These are phyloP conservation scores for Penicillium riverlandense DNA, from an alignment of 495 filamentous ascomycete genomes.

Conservation along the genomic window DNA sequence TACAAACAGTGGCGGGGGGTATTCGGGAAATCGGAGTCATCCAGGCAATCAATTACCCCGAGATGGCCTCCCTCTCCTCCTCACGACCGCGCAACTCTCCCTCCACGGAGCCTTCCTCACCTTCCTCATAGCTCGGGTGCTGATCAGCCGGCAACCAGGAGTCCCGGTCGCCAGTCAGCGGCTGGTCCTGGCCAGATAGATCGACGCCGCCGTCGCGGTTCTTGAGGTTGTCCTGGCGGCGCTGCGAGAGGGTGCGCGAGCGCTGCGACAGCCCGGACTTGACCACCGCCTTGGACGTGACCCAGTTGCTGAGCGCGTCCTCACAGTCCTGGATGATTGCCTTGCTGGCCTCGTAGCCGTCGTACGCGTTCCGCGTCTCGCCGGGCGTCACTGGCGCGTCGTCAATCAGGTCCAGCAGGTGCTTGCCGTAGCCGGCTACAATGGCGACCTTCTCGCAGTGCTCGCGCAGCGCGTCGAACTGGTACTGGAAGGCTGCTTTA, in stretches of 20 bases:
- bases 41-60: conserved; percentile 11
- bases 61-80: conserved; percentile 45
- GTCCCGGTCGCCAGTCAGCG: conserved; percentile 70
- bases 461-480: conserved; percentile 95
- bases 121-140: conserved; percentile 58
- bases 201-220: conserved; percentile 63
- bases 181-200: conserved; percentile 76
- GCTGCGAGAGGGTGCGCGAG: conserved; percentile 77
- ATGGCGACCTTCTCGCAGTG: conserved; percentile 98
- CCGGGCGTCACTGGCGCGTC: conserved; percentile 95
- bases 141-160: conserved; percentile 82
- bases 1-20: not conserved
- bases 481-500: conserved; percentile 96
- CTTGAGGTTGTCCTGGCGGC: conserved; percentile 58
- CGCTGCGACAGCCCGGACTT: conserved; percentile 77
- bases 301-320: conserved; percentile 95
- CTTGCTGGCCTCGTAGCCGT: conserved; percentile 97
- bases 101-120: conserved; percentile 47
- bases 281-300: conserved; percentile 79
- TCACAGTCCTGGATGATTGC: conserved; percentile 99
- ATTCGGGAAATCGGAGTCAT: not conserved
- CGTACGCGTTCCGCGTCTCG: conserved; percentile 92
- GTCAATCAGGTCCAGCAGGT: conserved; percentile 89
- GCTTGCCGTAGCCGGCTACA: conserved; percentile 95
- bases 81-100: conserved; percentile 53